Evolutionary conservation across 108 stramenopile genomes (phyloP).

Genomic region (Schizochytrium sp.): DNA sequence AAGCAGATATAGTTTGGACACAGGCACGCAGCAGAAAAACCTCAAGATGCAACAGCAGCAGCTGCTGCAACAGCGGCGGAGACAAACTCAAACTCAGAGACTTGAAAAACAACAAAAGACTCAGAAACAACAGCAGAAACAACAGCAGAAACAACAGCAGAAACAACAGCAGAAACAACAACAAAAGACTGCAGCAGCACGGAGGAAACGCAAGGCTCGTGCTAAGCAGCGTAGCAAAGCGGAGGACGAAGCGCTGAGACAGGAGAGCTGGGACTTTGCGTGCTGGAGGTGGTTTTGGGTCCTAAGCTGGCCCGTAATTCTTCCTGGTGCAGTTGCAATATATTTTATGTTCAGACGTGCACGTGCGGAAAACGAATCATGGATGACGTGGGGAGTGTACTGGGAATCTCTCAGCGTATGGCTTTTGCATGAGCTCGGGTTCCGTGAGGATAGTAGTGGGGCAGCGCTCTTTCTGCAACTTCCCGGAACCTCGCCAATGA

Average conservation of each 20-base stretch:
- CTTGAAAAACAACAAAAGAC: neutral
- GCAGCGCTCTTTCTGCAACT: neutral
- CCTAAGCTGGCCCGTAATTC: neutral
- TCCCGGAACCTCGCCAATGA: neutral
- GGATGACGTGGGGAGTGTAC: neutral
- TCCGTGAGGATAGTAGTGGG: neutral
- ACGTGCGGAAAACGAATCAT: neutral
- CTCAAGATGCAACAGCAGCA: neutral
- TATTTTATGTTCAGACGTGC: slow-evolving; percentile 32
- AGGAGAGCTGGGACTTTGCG: neutral
- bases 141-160: neutral
- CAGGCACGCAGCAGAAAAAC: neutral
- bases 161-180: neutral
- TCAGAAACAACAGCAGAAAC: neutral
- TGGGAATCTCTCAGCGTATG: slow-evolving; percentile 7
- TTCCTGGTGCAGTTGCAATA: neutral
- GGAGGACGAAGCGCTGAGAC: neutral
- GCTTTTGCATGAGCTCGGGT: slow-evolving; percentile 1
- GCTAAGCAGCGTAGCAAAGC: neutral
- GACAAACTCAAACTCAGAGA: neutral
- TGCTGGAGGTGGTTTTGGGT: neutral
- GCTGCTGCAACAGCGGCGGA: neutral
- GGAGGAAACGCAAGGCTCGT: neutral
- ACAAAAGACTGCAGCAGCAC: neutral
- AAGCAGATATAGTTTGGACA: too few species aligned